phyloP scores from a whole-genome alignment of 352 stramenopile species.

The Phytophthora cactorum region DNA sequence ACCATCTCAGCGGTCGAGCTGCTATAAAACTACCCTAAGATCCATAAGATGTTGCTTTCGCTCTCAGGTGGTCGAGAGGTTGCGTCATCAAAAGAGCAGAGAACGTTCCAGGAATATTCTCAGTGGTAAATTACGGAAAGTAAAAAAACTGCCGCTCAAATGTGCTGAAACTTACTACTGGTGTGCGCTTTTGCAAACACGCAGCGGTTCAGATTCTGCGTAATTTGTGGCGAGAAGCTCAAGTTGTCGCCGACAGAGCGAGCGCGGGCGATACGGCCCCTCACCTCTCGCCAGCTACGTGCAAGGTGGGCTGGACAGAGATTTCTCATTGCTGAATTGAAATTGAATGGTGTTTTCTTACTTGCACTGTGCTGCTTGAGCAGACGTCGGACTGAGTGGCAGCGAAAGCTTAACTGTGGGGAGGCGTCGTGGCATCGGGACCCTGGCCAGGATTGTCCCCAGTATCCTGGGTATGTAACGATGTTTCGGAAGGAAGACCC shows the following conservation, averaged over 20 bases:
- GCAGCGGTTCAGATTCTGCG: constrained; percentile 48
- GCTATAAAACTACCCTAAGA: too few relatives aligned
- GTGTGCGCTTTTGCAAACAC: constrained; percentile 46
- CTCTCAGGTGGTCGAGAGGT: too few relatives aligned
- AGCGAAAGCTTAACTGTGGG: constrained; percentile 10
- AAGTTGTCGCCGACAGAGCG: constrained; percentile 36
- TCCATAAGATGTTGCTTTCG: too few relatives aligned
- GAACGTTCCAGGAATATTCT: too few relatives aligned
- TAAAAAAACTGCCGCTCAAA: too few relatives aligned
- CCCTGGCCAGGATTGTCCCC: not conserved
- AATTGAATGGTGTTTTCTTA: not conserved
- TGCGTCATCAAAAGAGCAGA: too few relatives aligned
- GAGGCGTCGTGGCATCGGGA: constrained; percentile 16
- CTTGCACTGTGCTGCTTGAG: not conserved
- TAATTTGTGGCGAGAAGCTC: constrained; percentile 47
- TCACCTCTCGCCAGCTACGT: constrained; percentile 26
- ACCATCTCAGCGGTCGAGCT: too few relatives aligned
- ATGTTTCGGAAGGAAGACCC: constrained; percentile 12
- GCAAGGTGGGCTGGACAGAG: constrained; percentile 15
- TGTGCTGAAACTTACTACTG: too few relatives aligned
- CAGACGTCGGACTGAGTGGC: constrained; percentile 37
- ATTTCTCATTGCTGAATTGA: not conserved
- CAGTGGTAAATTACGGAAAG: too few relatives aligned
- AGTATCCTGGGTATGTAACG: constrained; percentile 21
- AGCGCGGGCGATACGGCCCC: constrained; percentile 6